Conservation (phyloP, 371 early-diverging fungal species). For the Smittium culicis region DNA sequence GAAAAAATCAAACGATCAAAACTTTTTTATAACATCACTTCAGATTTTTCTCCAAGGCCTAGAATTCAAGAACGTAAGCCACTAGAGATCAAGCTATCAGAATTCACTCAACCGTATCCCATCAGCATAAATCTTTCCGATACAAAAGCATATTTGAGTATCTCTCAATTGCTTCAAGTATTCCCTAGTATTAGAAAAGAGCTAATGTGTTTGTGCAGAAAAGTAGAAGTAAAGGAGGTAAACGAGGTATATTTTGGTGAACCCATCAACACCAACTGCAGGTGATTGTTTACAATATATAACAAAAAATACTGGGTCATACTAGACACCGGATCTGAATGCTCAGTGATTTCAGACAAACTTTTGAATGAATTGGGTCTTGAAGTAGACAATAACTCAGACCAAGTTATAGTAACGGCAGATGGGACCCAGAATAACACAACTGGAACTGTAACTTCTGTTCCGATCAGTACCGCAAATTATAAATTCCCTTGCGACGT, state of each 20-base stretch:
- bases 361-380: not conserved
- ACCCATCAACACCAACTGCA: not conserved
- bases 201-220: not conserved
- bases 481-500: not conserved
- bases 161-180: not conserved
- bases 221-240: not conserved
- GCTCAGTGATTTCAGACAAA: not conserved
- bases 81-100: not conserved
- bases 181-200: not conserved
- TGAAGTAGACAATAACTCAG: not conserved
- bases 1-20: not conserved
- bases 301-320: not conserved
- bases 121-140: not conserved
- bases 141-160: not conserved
- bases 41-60: not conserved
- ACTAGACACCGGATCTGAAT: not conserved
- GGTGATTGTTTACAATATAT: not conserved
- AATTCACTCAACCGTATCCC: not conserved
- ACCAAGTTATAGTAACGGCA: not conserved
- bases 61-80: not conserved
- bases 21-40: not conserved
- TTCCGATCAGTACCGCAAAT: not conserved
- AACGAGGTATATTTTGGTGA: not conserved
- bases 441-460: not conserved
- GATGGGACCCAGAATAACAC: not conserved